Base-by-base conservation (phyloP, 495 filamentous ascomycete genomes). In the Clavariopsis aquatica region DNA sequence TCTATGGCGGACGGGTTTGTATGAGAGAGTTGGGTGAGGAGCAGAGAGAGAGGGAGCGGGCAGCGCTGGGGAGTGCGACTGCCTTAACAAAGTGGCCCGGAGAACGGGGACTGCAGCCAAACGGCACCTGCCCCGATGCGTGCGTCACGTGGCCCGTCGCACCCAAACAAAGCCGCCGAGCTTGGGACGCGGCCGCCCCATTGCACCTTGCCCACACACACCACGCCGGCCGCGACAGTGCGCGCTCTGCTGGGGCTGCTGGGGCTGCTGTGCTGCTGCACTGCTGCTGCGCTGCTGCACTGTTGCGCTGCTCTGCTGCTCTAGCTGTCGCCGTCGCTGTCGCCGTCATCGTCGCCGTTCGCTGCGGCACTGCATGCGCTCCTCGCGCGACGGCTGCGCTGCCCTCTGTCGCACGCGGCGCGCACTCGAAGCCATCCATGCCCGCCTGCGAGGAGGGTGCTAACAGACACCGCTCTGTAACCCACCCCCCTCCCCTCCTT, bases 1-100 rank as follows among this genome's bases (percentile, higher is more conserved):
- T 49, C 29, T 60, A 60, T 49, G 45, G 57, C 19, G 45, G 41
- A 49, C 13, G 4, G 6, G 57, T 19, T 49, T 49, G 20, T 49
- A 27, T 27, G 47, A 49, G 24, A 49, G 24, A 24, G 47, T 49
- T 23, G 47, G 23, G 47, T 49, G 47, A 49, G 47, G 47, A 49
- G 31, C 27, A 6, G 7, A 28, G 36, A 24, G 22, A n/a, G 24
- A 38, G 36, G 23, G 29, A 19, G 20, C 3, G 36, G 53, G 36
- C 6, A 28, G 53, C 53, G 51, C 31, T 34, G 31, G 51, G 51
- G 8, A 20, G 12, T 22, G 38, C 38, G 38, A 43, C 9, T 17
- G 12, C 38, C 38, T 17, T 43, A 15, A 43, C 4, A 6, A 43
- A 43, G n/a, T 2, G 3, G 38, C 6, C 38, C 38, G 38, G 38